phyloP scores from a whole-genome alignment of 257 asterid genomes.

The Petunia secreta region DNA sequence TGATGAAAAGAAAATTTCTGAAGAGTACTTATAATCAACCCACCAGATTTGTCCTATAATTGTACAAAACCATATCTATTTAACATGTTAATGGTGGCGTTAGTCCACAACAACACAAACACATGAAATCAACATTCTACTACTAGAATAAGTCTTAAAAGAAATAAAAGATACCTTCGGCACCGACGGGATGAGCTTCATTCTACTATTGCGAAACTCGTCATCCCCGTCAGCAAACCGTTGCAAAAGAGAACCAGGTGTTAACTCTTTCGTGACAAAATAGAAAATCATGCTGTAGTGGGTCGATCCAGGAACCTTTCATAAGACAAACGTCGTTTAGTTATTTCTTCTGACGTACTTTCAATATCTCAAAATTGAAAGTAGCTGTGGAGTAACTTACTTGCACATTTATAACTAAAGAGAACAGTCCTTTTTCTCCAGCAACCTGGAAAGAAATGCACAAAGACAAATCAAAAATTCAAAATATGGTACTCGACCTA shows the following conservation, averaged over 20 bases:
- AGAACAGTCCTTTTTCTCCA: constrained; percentile 79
- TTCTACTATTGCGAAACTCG: constrained; percentile 89
- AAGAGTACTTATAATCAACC: constrained; percentile 13
- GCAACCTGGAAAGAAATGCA: constrained; percentile 69
- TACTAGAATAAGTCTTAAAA: not conserved
- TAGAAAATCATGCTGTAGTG: constrained; percentile 97
- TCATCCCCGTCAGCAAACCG: constrained; percentile 96
- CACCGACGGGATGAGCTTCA: constrained; percentile 96
- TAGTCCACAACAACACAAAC: not conserved
- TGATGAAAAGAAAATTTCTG: not conserved
- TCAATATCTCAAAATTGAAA: constrained; percentile 31
- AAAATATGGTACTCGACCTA: not conserved
- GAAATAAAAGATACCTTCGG: constrained; percentile 67
- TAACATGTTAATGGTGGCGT: not conserved
- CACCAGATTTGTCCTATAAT: not conserved
- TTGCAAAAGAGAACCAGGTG: constrained; percentile 81
- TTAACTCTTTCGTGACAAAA: constrained; percentile 64
- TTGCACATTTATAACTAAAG: constrained; percentile 87
- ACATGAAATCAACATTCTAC: not conserved
- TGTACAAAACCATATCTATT: not conserved
- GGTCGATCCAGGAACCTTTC: constrained; percentile 92
- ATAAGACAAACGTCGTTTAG: constrained; percentile 32
- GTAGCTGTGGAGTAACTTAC: constrained; percentile 55
- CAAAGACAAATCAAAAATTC: not conserved
- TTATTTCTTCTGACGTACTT: constrained; percentile 24